Percentiles rank a stretch among this genome's conserved stretches.
Evolutionary conservation across 148 eudicot genomes (phyloP).

Genomic region (Amaranthus palmeri): DNA sequence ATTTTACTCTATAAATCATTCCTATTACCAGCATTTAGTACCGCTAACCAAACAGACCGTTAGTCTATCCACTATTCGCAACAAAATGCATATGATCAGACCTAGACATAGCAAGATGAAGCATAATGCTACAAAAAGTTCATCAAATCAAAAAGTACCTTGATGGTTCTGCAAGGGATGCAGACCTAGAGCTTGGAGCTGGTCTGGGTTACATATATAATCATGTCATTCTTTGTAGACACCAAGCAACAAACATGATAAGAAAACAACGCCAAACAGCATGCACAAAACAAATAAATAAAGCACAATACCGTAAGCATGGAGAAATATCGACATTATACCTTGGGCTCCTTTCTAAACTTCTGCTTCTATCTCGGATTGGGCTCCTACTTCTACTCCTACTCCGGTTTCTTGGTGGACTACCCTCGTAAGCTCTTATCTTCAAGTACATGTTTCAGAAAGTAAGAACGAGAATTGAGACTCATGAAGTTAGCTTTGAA

Average conservation of each 20-base stretch:
- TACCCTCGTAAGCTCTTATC: slow-evolving; percentile 30
- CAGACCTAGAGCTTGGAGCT: slow-evolving; percentile 20
- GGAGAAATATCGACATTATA: background rate
- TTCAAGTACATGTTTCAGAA: slow-evolving; percentile 3
- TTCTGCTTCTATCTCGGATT: slow-evolving; percentile 24
- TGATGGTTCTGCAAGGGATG: slow-evolving; percentile 10
- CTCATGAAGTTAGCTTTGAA: background rate
- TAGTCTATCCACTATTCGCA: too few relatives aligned
- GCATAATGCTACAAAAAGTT: background rate
- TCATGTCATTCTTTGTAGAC: slow-evolving; percentile 15
- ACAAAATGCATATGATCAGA: too few relatives aligned
- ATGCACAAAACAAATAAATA: background rate
- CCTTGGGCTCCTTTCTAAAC: slow-evolving; percentile 25
- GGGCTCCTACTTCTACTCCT: slow-evolving; percentile 30
- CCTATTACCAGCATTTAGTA: too few relatives aligned
- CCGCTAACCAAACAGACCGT: too few relatives aligned
- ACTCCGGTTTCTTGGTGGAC: slow-evolving; percentile 20
- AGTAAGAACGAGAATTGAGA: background rate
- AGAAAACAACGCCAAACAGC: background rate
- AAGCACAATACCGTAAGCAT: background rate
- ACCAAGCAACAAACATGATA: slow-evolving; percentile 2
- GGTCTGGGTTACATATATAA: slow-evolving; percentile 20
- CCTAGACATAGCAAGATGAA: too few relatives aligned
- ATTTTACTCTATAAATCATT: too few relatives aligned
- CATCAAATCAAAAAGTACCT: background rate